These are phyloP conservation scores for Cercospora sp. DNA, from an alignment of 2,329 filamentous ascomycete species.

Conservation along the genomic window DNA sequence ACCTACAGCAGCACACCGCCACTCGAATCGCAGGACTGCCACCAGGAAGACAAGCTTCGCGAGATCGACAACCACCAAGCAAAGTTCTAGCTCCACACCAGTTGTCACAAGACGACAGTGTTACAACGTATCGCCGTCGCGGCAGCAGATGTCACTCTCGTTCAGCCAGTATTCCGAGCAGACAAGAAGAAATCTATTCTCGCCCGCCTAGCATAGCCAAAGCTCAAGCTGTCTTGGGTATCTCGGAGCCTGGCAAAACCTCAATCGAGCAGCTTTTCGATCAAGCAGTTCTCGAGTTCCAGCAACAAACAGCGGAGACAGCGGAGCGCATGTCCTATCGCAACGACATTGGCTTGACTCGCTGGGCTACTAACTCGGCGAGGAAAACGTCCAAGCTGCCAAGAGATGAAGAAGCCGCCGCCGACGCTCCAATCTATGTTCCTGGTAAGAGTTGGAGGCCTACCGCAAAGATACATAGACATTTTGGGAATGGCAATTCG, in stretches of 20 bases:
- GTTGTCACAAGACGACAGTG: background rate
- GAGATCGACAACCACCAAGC: background rate
- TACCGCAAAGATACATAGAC: conserved; percentile 8
- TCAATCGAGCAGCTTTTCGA: conserved; percentile 15
- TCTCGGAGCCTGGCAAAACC: conserved; percentile 10
- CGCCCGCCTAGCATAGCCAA: conserved; percentile 5
- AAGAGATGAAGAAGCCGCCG: background rate
- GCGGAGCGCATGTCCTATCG: conserved; percentile 8
- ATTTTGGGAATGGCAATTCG: background rate
- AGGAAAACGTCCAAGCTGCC: background rate
- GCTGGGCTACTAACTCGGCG: background rate
- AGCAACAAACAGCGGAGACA: background rate
- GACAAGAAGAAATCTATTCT: background rate
- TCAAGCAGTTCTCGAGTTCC: conserved; percentile 7
- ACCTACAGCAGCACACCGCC: background rate
- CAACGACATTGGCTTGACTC: background rate
- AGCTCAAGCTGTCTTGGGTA: conserved; percentile 1
- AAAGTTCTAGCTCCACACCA: background rate
- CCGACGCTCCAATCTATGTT: background rate
- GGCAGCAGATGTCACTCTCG: background rate
- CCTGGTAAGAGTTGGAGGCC: conserved; percentile 11
- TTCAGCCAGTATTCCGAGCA: conserved; percentile 3
- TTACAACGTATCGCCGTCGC: background rate
- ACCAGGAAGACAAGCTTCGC: background rate
- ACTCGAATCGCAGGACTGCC: background rate